A percentile compares a stretch with the other conserved stretches of the same genome.
Conservation (phyloP, 331 rosid species). For the Dryas integrifolia region DNA sequence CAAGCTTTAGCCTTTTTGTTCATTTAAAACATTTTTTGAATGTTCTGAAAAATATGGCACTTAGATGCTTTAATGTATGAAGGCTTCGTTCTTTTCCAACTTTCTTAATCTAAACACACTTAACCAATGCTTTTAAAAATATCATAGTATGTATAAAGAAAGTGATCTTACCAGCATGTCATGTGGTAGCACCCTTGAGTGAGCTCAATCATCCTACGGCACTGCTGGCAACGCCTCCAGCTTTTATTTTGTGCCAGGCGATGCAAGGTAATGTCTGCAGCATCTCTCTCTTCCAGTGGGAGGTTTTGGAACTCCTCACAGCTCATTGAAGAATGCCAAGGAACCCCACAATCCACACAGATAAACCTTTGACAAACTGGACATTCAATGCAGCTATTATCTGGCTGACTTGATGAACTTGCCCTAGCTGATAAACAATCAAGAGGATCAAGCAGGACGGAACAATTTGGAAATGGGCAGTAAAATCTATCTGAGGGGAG, state of each 20-base stretch:
- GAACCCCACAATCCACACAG: constrained; percentile 78
- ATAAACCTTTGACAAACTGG: constrained; percentile 81
- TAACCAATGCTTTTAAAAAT: not conserved
- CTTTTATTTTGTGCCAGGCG: constrained; percentile 67
- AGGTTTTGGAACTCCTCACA: constrained; percentile 77
- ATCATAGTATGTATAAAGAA: constrained; percentile 10
- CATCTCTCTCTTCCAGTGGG: constrained; percentile 78
- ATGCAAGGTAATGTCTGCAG: constrained; percentile 65
- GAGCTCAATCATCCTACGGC: constrained; percentile 82
- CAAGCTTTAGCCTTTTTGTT: not conserved
- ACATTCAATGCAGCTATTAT: constrained; percentile 76
- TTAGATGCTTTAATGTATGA: no score
- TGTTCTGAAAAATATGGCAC: not conserved
- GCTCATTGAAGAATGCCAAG: constrained; percentile 91
- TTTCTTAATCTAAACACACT: not conserved
- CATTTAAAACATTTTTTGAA: not conserved
- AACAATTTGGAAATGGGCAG: constrained; percentile 88
- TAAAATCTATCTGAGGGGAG: constrained; percentile 55
- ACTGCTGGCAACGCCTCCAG: constrained; percentile 94
- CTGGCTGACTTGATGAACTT: constrained; percentile 79
- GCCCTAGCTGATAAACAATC: constrained; percentile 67
- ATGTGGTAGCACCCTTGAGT: constrained; percentile 85
- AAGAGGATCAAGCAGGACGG: constrained; percentile 68
- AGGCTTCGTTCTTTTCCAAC: no score
- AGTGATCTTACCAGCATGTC: constrained; percentile 83